Conservation (phyloP, 192 early-diverging fungal genomes). For the Gonapodya sp. region DNA sequence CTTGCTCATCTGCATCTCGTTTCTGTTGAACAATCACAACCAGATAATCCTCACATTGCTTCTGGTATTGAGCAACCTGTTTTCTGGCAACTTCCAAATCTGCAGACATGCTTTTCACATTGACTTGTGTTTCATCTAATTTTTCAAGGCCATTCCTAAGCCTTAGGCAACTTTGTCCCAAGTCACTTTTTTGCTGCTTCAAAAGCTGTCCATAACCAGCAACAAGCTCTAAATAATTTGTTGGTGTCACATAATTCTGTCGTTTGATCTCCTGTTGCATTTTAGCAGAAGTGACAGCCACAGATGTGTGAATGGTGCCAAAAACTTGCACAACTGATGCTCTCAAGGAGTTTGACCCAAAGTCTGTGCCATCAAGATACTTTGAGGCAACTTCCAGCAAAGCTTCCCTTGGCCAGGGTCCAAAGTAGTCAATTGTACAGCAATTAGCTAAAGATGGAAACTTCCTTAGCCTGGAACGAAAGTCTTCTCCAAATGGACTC, state of each 20-base stretch:
- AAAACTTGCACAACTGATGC: conserved; percentile 38
- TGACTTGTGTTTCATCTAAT: conserved; percentile 44
- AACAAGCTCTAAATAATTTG: conserved; percentile 13
- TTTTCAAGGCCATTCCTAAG: conserved; percentile 49
- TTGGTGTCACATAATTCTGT: conserved; percentile 11
- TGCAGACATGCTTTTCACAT: conserved; percentile 48
- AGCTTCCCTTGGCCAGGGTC: conserved; percentile 57
- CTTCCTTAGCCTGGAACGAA: conserved; percentile 43
- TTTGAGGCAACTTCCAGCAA: conserved; percentile 48
- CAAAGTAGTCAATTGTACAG: conserved; percentile 60
- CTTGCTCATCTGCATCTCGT: conserved; percentile 52
- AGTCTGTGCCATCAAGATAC: conserved; percentile 42
- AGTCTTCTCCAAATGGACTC: conserved; percentile 55
- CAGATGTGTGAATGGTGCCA: conserved; percentile 34
- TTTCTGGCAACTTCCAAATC: conserved; percentile 52
- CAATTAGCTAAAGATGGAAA: conserved; percentile 54
- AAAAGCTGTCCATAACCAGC: conserved; percentile 7
- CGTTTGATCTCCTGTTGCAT: conserved; percentile 22
- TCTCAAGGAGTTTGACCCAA: conserved; percentile 26
- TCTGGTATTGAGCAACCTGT: conserved; percentile 48
- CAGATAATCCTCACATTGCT: conserved; percentile 55
- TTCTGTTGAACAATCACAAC: conserved; percentile 59
- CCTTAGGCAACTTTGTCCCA: conserved; percentile 37
- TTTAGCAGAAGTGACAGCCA: conserved; percentile 46
- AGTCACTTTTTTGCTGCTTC: conserved; percentile 33